Evolutionary conservation across 108 stramenopile genomes (phyloP).

Genomic region (Skeletonema marinoi): DNA sequence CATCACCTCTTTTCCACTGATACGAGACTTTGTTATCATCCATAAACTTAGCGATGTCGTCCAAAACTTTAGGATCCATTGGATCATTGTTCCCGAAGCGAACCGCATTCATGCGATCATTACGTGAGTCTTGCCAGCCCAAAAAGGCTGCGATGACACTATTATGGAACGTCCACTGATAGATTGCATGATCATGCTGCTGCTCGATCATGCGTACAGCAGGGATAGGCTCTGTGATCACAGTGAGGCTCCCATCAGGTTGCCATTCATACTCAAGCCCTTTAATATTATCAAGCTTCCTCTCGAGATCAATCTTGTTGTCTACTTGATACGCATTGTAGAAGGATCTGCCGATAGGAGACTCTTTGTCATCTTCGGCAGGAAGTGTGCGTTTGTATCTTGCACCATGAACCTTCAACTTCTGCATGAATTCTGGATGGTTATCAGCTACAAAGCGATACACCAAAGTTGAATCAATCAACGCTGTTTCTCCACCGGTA

Average conservation of each 20-base stretch:
- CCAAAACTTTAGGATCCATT: constrained; percentile 58
- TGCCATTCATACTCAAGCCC: constrained; percentile 78
- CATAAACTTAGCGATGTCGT: constrained; percentile 71
- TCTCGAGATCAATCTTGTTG: constrained; percentile 53
- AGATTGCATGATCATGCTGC: constrained; percentile 49
- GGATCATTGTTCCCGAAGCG: constrained; percentile 70
- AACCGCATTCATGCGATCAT: constrained; percentile 73
- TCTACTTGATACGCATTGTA: constrained; percentile 68
- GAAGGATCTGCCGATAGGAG: constrained; percentile 82
- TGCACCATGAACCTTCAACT: constrained; percentile 53
- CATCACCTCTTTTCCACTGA: constrained; percentile 76
- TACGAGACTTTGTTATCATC: constrained; percentile 64
- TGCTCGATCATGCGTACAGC: constrained; percentile 67
- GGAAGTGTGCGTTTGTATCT: constrained; percentile 82
- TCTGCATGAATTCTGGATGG: constrained; percentile 64
- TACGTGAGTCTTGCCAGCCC: constrained; percentile 80
- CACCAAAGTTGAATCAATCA: constrained; percentile 74
- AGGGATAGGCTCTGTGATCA: constrained; percentile 69
- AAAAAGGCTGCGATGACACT: constrained; percentile 78
- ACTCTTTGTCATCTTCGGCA: constrained; percentile 67
- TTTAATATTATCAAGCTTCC: constrained; percentile 48
- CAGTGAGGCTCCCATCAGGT: constrained; percentile 60
- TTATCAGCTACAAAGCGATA: constrained; percentile 60
- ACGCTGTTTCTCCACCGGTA: constrained; percentile 81
- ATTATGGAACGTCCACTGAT: constrained; percentile 68